Base-by-base conservation (phyloP, 2,329 filamentous ascomycete genomes). In the Diaporthe citrichinensis region DNA sequence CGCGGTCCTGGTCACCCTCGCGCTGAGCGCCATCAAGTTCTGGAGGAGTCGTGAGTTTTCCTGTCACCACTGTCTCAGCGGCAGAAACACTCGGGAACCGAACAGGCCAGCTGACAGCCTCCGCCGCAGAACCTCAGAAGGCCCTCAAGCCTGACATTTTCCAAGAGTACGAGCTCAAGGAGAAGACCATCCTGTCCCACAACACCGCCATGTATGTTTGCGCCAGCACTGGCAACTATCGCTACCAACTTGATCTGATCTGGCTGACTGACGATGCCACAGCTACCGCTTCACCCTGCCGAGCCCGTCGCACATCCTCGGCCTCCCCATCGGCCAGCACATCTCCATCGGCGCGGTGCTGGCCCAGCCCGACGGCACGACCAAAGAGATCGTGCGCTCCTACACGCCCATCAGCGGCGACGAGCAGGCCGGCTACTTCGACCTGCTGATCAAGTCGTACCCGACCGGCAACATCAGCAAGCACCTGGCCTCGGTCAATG, bases 371-470 rank as follows among this genome's bases (percentile, higher is more conserved):
- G 92, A 94, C 81, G 95, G 95, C 83, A 89, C 90, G 80, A 88
- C 88, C 79, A 96, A 97, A 87, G 94, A 97, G 83, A 93, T 98
- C 78, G 92, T 97, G 73, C 94, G 95, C 82, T 97, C 95, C 31
- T 98, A 98, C 88, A 98, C 95, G 15, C 95, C 95, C 76, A 95
- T 98, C 84, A 96, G 94, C 59, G 95, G 94, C 80, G 95, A 98
- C 87, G 92, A 96, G 84, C 93, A 96, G 84, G 92, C 94, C 73
- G 97, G 97, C 84, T 94, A 95, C 90, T 95, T 99, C 85, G 97
- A 98, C 86, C 93, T 99, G 76, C 91, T 99, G 81, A 96, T 99
- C 90, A 99, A 99, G 90, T 95, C 95, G 36, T 99, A 99, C 87
- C 95, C 96, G 3, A 96, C 95, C 80, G 97, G 97, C 81, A 98